Percentiles rank a stretch among this genome's conserved stretches.
Evolutionary conservation across 1,139 yeast genomes (phyloP).

Genomic region (Kurtzmaniella quercitrusa): DNA sequence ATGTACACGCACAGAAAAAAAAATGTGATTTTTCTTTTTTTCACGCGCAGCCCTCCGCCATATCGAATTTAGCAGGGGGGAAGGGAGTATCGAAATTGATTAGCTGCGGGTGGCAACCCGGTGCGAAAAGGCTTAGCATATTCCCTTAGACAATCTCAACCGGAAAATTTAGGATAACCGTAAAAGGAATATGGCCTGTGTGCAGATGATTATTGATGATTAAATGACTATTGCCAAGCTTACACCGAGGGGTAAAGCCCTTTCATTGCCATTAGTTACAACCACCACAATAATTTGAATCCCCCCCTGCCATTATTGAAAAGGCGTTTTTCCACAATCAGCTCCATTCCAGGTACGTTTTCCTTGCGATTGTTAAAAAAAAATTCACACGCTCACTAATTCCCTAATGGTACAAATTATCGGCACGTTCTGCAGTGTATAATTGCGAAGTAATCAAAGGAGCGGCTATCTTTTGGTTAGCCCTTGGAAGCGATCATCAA

Average conservation of each 20-base stretch:
- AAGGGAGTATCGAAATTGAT: background rate
- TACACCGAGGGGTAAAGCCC: too few relatives aligned
- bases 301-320: too few relatives aligned
- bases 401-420: background rate
- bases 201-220: too few relatives aligned
- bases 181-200: too few relatives aligned
- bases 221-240: too few relatives aligned
- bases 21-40: background rate
- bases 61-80: background rate
- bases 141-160: background rate
- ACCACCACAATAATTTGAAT: too few relatives aligned
- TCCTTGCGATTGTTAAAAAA: background rate
- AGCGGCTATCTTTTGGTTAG: too few relatives aligned
- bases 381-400: background rate
- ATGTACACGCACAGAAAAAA: background rate
- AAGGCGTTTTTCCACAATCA: too few relatives aligned
- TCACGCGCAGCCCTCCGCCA: background rate
- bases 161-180: background rate
- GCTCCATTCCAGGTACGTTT: background rate
- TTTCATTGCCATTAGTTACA: too few relatives aligned
- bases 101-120: background rate
- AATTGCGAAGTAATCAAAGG: background rate
- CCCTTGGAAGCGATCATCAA: too few relatives aligned
- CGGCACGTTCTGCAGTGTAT: background rate
- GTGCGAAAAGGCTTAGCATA: background rate